Evolutionary conservation across 106 monocot genomes (phyloP), one percentile per base, ranked within the genome.

Genomic region (Apostasia ramifera): DNA sequence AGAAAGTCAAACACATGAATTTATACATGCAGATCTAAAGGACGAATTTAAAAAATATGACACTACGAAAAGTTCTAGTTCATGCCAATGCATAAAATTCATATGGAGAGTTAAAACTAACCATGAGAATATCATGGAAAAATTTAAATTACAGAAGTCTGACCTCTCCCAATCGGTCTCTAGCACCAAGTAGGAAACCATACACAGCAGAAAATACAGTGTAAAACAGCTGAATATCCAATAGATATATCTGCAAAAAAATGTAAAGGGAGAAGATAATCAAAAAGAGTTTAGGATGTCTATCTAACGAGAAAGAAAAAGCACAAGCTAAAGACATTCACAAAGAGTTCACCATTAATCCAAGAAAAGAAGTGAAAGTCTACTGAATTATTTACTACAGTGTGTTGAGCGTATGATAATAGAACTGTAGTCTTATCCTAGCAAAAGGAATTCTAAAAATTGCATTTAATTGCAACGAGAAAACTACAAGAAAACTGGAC

Each of bases 121-220:
- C 26, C 26, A 26, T 26, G 26, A 26, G 26, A 26, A 26, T 26
- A 26, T 26, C 26, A 26, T 26, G 26, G 26, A 62, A 54, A 1
- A 42, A n/a, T 40, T 63, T n/a, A 44, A 40, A 72, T 52, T 56
- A 37, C 50, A 66, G 40, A 58, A 45, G 26, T 67, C 59, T 37
- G 71, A 89, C 95, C 88, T 95, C 95, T 40, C 95, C 95, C 72
- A 95, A 63, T 11, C 82, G 95, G 72, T 91, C 88, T 59, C 88
- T 77, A 8, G 88, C 95, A 6, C 95, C 95, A 73, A 91, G 72
- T 63, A 95, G 73, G 59, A 95, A 91, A n/a, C 95, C 91, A 71
- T 77, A 80, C 44, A 92, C 62, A 75, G 95, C 83, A 44, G 95
- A 95, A 5, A 88, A 44, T 52, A 95, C 6, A 6, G 95, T 91